Evolutionary conservation across 2,329 filamentous ascomycete genomes (phyloP).

Genomic region (Capronia coronata): DNA sequence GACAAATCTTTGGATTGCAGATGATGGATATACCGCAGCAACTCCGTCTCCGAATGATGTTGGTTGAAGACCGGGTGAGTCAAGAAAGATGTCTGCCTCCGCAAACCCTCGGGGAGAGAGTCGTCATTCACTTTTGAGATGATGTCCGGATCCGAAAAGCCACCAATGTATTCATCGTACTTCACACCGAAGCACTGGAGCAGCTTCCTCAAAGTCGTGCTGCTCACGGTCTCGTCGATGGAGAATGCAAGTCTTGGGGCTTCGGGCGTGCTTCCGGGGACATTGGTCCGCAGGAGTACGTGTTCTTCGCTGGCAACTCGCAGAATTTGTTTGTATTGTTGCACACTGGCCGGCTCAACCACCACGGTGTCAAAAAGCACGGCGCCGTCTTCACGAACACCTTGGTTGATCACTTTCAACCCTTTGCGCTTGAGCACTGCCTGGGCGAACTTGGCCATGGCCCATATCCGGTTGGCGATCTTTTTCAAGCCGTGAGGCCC

Average conservation of each 20-base stretch:
- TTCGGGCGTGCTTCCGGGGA: slow-evolving; percentile 26
- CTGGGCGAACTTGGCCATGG: slow-evolving; percentile 64
- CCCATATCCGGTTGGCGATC: slow-evolving; percentile 72
- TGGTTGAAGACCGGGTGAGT: slow-evolving; percentile 92
- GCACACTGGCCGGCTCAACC: slow-evolving; percentile 47
- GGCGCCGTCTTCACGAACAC: slow-evolving; percentile 50
- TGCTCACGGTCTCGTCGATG: slow-evolving; percentile 60
- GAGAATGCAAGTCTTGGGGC: slow-evolving; percentile 59
- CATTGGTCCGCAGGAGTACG: slow-evolving; percentile 50
- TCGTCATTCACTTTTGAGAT: slow-evolving; percentile 41
- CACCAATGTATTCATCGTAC: slow-evolving; percentile 9
- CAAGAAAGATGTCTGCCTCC: slow-evolving; percentile 67
- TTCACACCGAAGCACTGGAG: slow-evolving; percentile 34
- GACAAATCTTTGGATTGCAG: slow-evolving; percentile 92
- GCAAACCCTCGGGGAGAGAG: slow-evolving; percentile 42
- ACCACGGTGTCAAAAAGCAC: slow-evolving; percentile 76
- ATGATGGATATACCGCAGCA: slow-evolving; percentile 88
- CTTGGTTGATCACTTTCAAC: slow-evolving; percentile 55
- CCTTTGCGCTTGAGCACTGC: slow-evolving; percentile 57
- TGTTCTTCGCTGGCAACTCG: slow-evolving; percentile 45
- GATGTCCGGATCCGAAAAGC: slow-evolving; percentile 7
- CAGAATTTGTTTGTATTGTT: slow-evolving; percentile 43
- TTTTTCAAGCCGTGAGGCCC: slow-evolving; percentile 74
- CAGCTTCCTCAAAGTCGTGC: slow-evolving; percentile 29
- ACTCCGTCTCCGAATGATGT: slow-evolving; percentile 89